These are phyloP conservation scores for Amauroascus verrucosus DNA, from an alignment of 2,329 filamentous ascomycete species.

Conservation along the genomic window DNA sequence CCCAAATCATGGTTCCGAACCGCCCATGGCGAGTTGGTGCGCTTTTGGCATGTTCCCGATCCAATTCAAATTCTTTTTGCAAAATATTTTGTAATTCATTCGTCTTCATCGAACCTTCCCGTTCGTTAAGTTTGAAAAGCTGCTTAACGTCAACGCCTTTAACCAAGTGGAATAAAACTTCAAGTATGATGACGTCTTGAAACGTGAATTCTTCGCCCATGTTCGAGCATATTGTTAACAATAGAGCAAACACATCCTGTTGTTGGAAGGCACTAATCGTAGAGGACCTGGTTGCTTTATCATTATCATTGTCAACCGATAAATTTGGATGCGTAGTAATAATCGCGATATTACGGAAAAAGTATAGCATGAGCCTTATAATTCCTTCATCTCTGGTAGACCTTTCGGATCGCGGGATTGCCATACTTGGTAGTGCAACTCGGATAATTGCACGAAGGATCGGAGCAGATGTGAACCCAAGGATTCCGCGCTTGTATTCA, in stretches of 20 bases:
- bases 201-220: slow-evolving; percentile 87
- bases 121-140: slow-evolving; percentile 71
- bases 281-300: slow-evolving; percentile 75
- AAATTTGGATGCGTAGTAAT: slow-evolving; percentile 65
- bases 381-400: slow-evolving; percentile 76
- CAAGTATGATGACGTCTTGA: slow-evolving; percentile 81
- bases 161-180: slow-evolving; percentile 83
- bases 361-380: slow-evolving; percentile 80
- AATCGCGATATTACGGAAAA: slow-evolving; percentile 78
- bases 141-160: slow-evolving; percentile 79
- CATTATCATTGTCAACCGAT: slow-evolving; percentile 75
- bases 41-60: slow-evolving; percentile 63
- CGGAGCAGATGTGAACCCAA: slow-evolving; percentile 67
- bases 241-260: slow-evolving; percentile 77
- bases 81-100: slow-evolving; percentile 66
- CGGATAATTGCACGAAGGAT: slow-evolving; percentile 74
- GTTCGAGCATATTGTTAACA: slow-evolving; percentile 81
- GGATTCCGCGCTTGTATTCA: slow-evolving; percentile 75
- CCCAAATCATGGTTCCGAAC: slow-evolving; percentile 96
- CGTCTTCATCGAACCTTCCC: slow-evolving; percentile 57
- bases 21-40: slow-evolving; percentile 82
- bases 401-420: slow-evolving; percentile 63
- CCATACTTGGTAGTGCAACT: slow-evolving; percentile 76
- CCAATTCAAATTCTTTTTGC: slow-evolving; percentile 73
- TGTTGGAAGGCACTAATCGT: slow-evolving; percentile 81